These are phyloP conservation scores for Akanthomyces dipterigenus DNA, from an alignment of 2,329 filamentous ascomycete genomes.

Conservation along the genomic window DNA sequence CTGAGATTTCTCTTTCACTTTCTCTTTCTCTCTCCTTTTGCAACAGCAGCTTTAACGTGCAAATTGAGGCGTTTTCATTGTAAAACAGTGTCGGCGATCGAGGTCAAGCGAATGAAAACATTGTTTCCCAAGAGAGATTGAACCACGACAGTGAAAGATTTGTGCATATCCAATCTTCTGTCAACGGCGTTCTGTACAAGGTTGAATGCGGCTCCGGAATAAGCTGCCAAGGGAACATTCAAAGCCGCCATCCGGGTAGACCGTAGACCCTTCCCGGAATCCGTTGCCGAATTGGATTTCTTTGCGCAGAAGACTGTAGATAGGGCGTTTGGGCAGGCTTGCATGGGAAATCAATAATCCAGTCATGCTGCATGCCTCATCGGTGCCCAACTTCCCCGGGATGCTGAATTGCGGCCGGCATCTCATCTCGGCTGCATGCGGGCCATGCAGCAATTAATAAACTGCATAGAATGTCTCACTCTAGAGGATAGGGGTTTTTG, in stretches of 20 bases:
- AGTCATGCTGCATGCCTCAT: background rate
- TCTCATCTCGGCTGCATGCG: conserved; percentile 5
- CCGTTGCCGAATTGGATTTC: background rate
- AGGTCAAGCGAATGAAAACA: background rate
- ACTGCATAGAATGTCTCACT: conserved; percentile 2
- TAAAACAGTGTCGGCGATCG: too few relatives aligned
- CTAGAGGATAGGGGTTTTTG: background rate
- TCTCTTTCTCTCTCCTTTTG: too few relatives aligned
- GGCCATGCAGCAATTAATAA: background rate
- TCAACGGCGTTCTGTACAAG: background rate
- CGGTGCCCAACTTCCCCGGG: conserved; percentile 1
- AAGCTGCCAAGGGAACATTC: too few relatives aligned
- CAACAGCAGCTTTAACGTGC: background rate
- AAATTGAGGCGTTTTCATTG: too few relatives aligned
- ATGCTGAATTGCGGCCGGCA: background rate
- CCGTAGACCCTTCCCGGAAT: background rate
- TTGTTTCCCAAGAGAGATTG: background rate
- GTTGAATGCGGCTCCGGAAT: background rate
- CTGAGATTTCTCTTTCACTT: background rate
- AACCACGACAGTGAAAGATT: background rate
- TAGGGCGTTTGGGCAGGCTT: background rate
- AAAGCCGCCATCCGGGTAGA: background rate
- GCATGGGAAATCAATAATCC: background rate
- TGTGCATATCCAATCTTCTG: too few relatives aligned
- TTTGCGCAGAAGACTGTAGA: background rate